Base-by-base conservation (phyloP, 345 rosid genomes). In the Camelina laxa region DNA sequence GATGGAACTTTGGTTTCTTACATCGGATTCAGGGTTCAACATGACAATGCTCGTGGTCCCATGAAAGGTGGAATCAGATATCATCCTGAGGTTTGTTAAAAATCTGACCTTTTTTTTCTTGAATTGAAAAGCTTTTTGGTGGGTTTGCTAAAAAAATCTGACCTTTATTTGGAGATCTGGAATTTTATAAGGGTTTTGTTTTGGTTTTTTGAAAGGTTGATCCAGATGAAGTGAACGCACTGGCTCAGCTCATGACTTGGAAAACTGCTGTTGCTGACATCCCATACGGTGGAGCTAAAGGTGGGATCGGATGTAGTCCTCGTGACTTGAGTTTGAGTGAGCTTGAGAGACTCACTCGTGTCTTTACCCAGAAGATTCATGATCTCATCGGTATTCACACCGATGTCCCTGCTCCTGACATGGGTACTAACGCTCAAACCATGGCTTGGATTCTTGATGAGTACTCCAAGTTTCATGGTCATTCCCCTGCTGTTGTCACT, bases 31-130 rank as follows among this genome's bases (percentile, higher is more conserved):
- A 88, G 99, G 83, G 96, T 96, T 21, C 99, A 96, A 60, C 97
- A 96, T 69, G 99, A 96, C 75, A 92, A 96, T 83, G 82, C 99
- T 56, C 97, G 99, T 59, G 99, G 99, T 12, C 98, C 98, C 81
- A 96, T 96, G 99, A 96, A 96, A 79, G 98, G 99, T 35, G 99
- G 99, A 27, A 96, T 96, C 86, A 87, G 99, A 89, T 96, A 88
- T 73, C 99, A 96, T 80, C 99, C 89, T 45, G 98, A 96, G 99
- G 99, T 92, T n/a, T 3, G 10, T 14, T 14, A 42, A 42, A 42
- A 42, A 42, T 5, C 48, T 42, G 7, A 42, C 16, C 48, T 42
- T 15, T 6, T 7, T 65, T 4, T 58, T 12, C 22, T 35, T 54
- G 11, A 21, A 27, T 22, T 38, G 45, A 6, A 6, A 57, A 4